Conservation (phyloP, 129 eudicot genomes). For the Tagetes erecta region DNA sequence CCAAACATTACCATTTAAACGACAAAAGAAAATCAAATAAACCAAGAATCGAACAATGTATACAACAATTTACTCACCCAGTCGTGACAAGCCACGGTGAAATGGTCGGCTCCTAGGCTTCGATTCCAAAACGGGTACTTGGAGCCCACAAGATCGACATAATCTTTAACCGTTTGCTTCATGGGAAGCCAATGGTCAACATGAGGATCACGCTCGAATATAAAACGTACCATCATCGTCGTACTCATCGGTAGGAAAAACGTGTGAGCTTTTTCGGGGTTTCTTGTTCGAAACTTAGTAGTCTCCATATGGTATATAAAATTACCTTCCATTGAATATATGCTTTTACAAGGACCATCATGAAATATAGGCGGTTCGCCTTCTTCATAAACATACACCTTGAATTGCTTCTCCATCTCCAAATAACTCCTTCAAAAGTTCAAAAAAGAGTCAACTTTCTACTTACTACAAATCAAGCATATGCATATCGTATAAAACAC, state of each 20-base stretch:
- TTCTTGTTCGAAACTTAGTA: slow-evolving; percentile 44
- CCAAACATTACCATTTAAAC: neutral
- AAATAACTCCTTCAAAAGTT: slow-evolving; percentile 48
- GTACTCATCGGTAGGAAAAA: slow-evolving; percentile 61
- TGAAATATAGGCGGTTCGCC: slow-evolving; percentile 71
- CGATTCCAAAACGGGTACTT: slow-evolving; percentile 67
- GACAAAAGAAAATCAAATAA: neutral
- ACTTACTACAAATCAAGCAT: neutral
- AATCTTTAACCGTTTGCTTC: slow-evolving; percentile 47
- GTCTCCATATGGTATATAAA: slow-evolving; percentile 55
- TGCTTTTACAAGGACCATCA: slow-evolving; percentile 40
- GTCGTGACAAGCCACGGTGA: slow-evolving; percentile 67
- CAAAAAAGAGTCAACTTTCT: neutral
- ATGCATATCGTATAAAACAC: neutral
- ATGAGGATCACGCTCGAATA: slow-evolving; percentile 43
- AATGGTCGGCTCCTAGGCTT: slow-evolving; percentile 62
- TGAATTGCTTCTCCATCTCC: slow-evolving; percentile 57
- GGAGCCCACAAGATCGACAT: slow-evolving; percentile 41
- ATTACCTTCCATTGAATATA: slow-evolving; percentile 59
- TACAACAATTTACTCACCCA: slow-evolving; percentile 42
- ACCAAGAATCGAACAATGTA: neutral
- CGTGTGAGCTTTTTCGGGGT: slow-evolving; percentile 51
- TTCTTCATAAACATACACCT: slow-evolving; percentile 56
- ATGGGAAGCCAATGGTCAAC: slow-evolving; percentile 56
- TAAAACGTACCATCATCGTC: slow-evolving; percentile 42